Conservation (phyloP, 192 early-diverging fungal genomes). For the Coemansia sp. region DNA sequence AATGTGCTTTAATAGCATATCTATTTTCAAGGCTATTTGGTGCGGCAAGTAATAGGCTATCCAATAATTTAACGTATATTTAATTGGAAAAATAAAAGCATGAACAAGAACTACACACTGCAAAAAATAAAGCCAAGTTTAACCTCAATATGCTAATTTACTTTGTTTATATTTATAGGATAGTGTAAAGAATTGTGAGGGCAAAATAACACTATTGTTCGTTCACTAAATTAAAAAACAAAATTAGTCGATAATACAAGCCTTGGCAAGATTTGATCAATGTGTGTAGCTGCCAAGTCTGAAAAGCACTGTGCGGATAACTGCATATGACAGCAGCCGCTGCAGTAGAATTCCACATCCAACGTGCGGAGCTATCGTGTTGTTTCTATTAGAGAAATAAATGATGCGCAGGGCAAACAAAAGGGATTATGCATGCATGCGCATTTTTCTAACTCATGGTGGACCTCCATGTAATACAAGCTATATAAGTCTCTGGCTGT, state of each 20-base stretch:
- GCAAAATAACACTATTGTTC: neutral
- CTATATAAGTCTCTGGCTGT: neutral
- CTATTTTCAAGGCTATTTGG: too few species aligned
- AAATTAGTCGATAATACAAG: neutral
- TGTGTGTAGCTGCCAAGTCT: neutral
- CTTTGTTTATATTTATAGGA: too few species aligned
- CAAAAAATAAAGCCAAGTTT: too few species aligned
- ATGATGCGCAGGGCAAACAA: neutral
- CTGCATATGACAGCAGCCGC: neutral
- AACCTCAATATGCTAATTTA: too few species aligned
- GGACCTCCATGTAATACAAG: neutral
- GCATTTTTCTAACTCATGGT: neutral
- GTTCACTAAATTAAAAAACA: neutral
- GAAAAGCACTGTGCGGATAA: neutral
- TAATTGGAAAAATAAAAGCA: too few species aligned
- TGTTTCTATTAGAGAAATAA: neutral
- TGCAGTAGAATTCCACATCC: neutral
- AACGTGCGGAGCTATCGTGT: neutral
- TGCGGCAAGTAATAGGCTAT: too few species aligned
- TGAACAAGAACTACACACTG: too few species aligned
- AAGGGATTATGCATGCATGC: neutral
- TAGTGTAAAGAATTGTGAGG: neutral
- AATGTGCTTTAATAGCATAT: neutral
- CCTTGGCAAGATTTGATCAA: neutral
- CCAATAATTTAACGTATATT: too few species aligned